These are phyloP conservation scores for Penicillium samsonianum DNA, from an alignment of 495 filamentous ascomycete species.

Conservation along the genomic window DNA sequence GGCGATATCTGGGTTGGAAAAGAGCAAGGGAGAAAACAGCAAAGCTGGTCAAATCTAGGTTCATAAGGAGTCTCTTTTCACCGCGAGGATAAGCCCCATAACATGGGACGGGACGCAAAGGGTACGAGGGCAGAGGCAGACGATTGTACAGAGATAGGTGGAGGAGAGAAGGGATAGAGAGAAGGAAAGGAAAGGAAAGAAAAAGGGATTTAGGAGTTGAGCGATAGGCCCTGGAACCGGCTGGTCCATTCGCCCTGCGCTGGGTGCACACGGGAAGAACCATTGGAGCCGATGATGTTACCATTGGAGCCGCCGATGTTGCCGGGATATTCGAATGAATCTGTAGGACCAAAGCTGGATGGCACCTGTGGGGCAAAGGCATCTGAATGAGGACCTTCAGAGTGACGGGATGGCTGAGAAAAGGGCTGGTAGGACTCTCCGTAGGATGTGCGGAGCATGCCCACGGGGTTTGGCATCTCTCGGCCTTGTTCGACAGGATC, in stretches of 20 bases:
- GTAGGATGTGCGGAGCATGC: slow-evolving; percentile 39
- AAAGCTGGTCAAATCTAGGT: slow-evolving; percentile 10
- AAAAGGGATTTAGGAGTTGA: slow-evolving; percentile 40
- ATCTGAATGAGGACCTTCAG: slow-evolving; percentile 33
- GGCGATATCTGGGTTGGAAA: background rate
- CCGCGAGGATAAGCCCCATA: slow-evolving; percentile 1
- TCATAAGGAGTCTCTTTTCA: slow-evolving; percentile 11
- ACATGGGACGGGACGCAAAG: background rate
- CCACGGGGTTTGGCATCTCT: slow-evolving; percentile 37
- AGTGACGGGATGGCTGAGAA: slow-evolving; percentile 32
- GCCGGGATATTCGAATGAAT: slow-evolving; percentile 39
- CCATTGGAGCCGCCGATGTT: slow-evolving; percentile 25
- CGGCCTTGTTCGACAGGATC: slow-evolving; percentile 34
- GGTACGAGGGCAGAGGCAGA: background rate
- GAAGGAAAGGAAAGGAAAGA: background rate
- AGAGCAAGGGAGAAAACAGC: slow-evolving; percentile 5
- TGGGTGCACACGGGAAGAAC: slow-evolving; percentile 39
- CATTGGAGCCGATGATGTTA: slow-evolving; percentile 24
- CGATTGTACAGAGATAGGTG: slow-evolving; percentile 22
- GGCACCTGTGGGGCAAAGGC: slow-evolving; percentile 40
- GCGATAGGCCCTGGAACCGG: slow-evolving; percentile 54
- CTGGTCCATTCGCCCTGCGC: slow-evolving; percentile 46
- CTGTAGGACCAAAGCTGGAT: slow-evolving; percentile 34
- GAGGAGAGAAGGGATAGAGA: background rate
- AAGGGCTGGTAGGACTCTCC: slow-evolving; percentile 43